Evolutionary conservation across 495 filamentous ascomycete species (phyloP).

Genomic region (Aspergillus bridgeri): DNA sequence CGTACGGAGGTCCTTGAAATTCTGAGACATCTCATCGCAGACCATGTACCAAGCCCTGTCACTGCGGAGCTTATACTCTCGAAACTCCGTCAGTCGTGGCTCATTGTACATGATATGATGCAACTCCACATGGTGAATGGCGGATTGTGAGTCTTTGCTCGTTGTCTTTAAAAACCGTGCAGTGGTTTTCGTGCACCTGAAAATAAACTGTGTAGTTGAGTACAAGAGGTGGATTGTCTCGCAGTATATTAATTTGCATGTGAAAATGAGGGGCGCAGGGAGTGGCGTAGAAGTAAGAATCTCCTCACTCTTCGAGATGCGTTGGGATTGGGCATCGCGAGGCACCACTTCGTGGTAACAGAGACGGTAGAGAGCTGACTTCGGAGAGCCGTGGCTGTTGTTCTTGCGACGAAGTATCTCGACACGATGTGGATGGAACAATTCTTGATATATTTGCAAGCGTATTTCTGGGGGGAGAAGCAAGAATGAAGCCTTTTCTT

Average conservation of each 20-base stretch:
- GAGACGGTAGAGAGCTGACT: slow-evolving; percentile 7
- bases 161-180: slow-evolving; percentile 15
- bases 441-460: slow-evolving; percentile 14
- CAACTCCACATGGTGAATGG: slow-evolving; percentile 23
- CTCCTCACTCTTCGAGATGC: neutral
- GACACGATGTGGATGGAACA: slow-evolving; percentile 12
- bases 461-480: slow-evolving; percentile 15
- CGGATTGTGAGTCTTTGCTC: slow-evolving; percentile 4
- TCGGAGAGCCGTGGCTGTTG: neutral
- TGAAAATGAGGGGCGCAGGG: slow-evolving; percentile 13
- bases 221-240: slow-evolving; percentile 23
- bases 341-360: slow-evolving; percentile 5
- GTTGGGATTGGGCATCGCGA: slow-evolving; percentile 1
- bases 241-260: slow-evolving; percentile 12
- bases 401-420: slow-evolving; percentile 8
- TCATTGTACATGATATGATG: slow-evolving; percentile 28
- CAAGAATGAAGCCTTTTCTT: slow-evolving; percentile 3
- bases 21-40: slow-evolving; percentile 14
- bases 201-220: slow-evolving; percentile 23
- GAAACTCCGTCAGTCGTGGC: slow-evolving; percentile 12
- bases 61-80: slow-evolving; percentile 17
- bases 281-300: neutral
- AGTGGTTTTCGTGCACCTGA: slow-evolving; percentile 14
- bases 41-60: slow-evolving; percentile 18
- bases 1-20: slow-evolving; percentile 10